Conservation (phyloP, 1,284 basidiomycete genomes). For the Veloporphyrellus conicus region DNA sequence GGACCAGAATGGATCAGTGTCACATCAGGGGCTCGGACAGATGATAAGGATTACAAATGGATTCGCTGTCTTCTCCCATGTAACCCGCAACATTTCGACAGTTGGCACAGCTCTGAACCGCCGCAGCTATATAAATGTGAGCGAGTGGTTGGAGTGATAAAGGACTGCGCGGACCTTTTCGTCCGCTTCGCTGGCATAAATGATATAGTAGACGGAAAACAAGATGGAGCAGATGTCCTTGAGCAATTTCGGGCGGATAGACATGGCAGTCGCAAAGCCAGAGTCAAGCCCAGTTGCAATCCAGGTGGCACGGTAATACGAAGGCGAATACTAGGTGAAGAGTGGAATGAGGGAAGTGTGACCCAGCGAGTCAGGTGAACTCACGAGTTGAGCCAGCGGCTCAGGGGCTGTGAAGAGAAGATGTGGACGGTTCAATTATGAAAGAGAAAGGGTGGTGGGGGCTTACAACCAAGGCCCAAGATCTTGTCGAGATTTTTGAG, state of each 20-base stretch:
- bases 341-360: conserved; percentile 14
- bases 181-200: conserved; percentile 90
- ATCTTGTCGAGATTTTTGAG: conserved; percentile 85
- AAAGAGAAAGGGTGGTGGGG: conserved; percentile 9
- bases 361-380: conserved; percentile 26
- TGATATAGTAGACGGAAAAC: conserved; percentile 89
- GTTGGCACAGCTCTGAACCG: conserved; percentile 89
- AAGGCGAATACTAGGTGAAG: conserved; percentile 71
- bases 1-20: conserved; percentile 9
- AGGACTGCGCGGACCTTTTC: conserved; percentile 65
- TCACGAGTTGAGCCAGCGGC: conserved; percentile 80
- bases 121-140: conserved; percentile 58
- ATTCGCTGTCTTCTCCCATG: conserved; percentile 96
- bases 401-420: conserved; percentile 69
- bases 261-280: conserved; percentile 93
- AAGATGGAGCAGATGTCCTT: conserved; percentile 81
- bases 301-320: conserved; percentile 97
- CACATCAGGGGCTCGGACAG: conserved; percentile 7
- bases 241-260: conserved; percentile 89
- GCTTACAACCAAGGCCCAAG: conserved; percentile 75
- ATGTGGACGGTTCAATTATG: background rate
- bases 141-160: background rate
- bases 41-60: conserved; percentile 63
- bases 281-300: conserved; percentile 92
- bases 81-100: conserved; percentile 89